phyloP scores from a whole-genome alignment of 106 monocot genomes.

The Phalaenopsis equestris region DNA sequence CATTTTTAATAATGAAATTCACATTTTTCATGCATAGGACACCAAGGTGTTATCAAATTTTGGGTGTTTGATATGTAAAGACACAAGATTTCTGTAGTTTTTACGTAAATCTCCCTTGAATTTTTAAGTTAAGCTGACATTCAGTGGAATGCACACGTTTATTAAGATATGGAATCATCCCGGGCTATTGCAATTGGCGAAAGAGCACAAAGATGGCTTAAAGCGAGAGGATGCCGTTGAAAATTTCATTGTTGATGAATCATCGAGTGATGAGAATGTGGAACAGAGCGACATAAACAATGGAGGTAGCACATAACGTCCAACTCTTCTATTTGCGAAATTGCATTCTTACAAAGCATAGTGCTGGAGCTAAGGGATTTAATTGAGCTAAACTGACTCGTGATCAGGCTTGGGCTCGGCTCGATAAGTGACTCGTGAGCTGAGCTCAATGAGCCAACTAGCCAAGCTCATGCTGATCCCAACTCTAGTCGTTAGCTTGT shows the following conservation, averaged over 20 bases:
- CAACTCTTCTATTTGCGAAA: background rate
- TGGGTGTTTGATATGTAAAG: too few relatives aligned
- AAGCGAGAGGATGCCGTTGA: constrained; percentile 67
- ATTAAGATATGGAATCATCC: constrained; percentile 96
- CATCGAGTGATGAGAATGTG: constrained; percentile 81
- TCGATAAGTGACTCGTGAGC: too few relatives aligned
- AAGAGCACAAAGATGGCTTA: constrained; percentile 52
- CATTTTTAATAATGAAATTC: too few relatives aligned
- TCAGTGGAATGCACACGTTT: background rate
- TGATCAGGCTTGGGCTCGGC: too few relatives aligned
- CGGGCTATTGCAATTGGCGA: constrained; percentile 83
- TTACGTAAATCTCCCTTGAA: too few relatives aligned
- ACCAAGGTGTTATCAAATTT: too few relatives aligned
- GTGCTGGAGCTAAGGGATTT: background rate
- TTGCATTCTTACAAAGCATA: background rate
- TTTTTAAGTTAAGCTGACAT: background rate
- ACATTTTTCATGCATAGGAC: too few relatives aligned
- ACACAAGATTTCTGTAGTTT: too few relatives aligned
- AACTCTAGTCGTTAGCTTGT: too few relatives aligned
- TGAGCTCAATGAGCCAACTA: too few relatives aligned
- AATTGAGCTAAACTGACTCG: too few relatives aligned
- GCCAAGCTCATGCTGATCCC: too few relatives aligned
- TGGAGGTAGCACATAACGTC: constrained; percentile 38
- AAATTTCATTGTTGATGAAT: constrained; percentile 77
- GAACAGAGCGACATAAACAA: constrained; percentile 30